phyloP scores from a whole-genome alignment of 768 basidiomycete genomes.

The Tephrocybe sp. region DNA sequence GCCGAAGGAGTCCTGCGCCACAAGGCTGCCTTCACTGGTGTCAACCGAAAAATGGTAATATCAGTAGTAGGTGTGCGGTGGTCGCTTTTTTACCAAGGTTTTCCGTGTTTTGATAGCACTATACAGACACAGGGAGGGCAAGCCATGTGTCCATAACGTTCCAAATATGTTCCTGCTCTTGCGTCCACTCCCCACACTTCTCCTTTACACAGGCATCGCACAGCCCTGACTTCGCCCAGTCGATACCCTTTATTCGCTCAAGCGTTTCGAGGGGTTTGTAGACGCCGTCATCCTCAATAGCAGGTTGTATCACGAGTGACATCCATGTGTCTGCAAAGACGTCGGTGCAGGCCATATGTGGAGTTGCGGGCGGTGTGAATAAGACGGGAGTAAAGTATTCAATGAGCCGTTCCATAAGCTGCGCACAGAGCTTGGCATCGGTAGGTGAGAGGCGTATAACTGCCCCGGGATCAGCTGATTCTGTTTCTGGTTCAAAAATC shows the following conservation, averaged over 20 bases:
- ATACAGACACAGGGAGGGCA: not conserved
- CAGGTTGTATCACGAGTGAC: constrained; percentile 65
- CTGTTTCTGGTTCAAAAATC: constrained; percentile 11
- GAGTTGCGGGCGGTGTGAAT: constrained; percentile 67
- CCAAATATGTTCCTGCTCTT: too few species aligned
- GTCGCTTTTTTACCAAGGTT: too few species aligned
- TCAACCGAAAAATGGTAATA: too few species aligned
- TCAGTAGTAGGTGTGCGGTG: too few species aligned
- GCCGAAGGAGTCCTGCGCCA: too few species aligned
- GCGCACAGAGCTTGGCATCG: constrained; percentile 40
- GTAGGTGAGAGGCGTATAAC: constrained; percentile 24
- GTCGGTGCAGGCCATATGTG: constrained; percentile 74
- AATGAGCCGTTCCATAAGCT: constrained; percentile 54
- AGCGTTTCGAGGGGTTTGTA: constrained; percentile 75
- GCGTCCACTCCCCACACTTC: too few species aligned
- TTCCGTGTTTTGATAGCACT: not conserved
- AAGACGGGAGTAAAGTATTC: constrained; percentile 74
- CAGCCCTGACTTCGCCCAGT: constrained; percentile 62
- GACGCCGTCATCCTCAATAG: constrained; percentile 62
- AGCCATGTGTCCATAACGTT: too few species aligned
- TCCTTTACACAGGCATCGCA: constrained; percentile 58
- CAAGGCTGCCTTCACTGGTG: too few species aligned
- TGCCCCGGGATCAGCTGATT: not conserved
- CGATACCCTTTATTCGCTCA: constrained; percentile 53
- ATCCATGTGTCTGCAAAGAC: constrained; percentile 74